These are phyloP conservation scores for Colletotrichum sansevieriae DNA, from an alignment of 2,329 filamentous ascomycete genomes.

Conservation along the genomic window DNA sequence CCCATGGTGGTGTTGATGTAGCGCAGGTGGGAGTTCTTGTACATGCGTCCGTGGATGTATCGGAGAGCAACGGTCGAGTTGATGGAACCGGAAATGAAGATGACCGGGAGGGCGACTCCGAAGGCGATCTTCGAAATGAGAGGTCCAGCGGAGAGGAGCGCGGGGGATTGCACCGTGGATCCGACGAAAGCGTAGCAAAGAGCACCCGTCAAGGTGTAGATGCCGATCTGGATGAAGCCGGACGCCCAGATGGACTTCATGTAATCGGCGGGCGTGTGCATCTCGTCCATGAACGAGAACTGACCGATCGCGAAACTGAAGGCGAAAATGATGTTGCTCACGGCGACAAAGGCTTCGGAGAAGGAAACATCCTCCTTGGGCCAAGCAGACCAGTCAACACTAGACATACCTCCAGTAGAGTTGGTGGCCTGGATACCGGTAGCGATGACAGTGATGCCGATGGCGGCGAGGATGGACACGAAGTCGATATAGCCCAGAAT, in stretches of 20 bases:
- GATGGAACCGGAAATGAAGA: slow-evolving; percentile 80
- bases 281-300: slow-evolving; percentile 67
- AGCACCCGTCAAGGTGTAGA: slow-evolving; percentile 76
- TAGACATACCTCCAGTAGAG: slow-evolving; percentile 51
- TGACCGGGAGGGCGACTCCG: slow-evolving; percentile 78
- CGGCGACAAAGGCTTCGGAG: slow-evolving; percentile 69
- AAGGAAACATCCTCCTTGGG: slow-evolving; percentile 61
- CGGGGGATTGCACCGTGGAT: slow-evolving; percentile 72
- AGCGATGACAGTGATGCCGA: slow-evolving; percentile 51
- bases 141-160: slow-evolving; percentile 73
- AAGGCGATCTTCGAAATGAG: slow-evolving; percentile 76
- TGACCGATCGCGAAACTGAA: slow-evolving; percentile 70
- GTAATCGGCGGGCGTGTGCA: slow-evolving; percentile 62
- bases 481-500: slow-evolving; percentile 69
- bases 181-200: slow-evolving; percentile 80
- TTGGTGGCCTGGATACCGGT: slow-evolving; percentile 50
- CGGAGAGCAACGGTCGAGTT: slow-evolving; percentile 65
- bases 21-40: slow-evolving; percentile 56
- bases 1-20: slow-evolving; percentile 63
- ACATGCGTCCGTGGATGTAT: slow-evolving; percentile 61
- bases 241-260: slow-evolving; percentile 71
- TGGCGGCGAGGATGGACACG: slow-evolving; percentile 72
- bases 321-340: slow-evolving; percentile 79
- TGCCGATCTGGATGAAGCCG: slow-evolving; percentile 70
- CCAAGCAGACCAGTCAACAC: slow-evolving; percentile 58